Percentiles rank a stretch among this genome's conserved stretches.
phyloP scores from a whole-genome alignment of 352 stramenopile genomes.

The Peronospora destructor region DNA sequence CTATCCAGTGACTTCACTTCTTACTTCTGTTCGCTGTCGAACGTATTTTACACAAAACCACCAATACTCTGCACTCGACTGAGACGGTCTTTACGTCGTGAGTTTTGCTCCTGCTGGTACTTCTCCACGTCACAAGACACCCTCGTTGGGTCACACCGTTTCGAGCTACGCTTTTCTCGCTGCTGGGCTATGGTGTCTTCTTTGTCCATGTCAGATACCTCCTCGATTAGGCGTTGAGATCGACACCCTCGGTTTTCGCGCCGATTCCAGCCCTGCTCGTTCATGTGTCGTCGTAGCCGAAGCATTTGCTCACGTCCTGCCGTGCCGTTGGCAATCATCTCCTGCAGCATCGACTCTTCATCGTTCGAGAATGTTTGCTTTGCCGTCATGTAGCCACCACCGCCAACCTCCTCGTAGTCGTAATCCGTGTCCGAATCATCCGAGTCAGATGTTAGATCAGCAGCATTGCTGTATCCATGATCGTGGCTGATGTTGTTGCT shows the following conservation, averaged over 20 bases:
- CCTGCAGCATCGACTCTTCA: slow-evolving; percentile 63
- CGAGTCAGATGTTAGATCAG: slow-evolving; percentile 35
- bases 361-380: slow-evolving; percentile 62
- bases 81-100: slow-evolving; percentile 43
- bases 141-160: slow-evolving; percentile 25
- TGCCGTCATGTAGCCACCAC: slow-evolving; percentile 47
- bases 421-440: slow-evolving; percentile 60
- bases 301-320: slow-evolving; percentile 63
- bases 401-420: slow-evolving; percentile 37
- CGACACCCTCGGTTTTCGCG: slow-evolving; percentile 33
- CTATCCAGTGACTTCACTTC: slow-evolving; percentile 9
- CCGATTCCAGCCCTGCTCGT: slow-evolving; percentile 57
- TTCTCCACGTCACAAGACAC: slow-evolving; percentile 35
- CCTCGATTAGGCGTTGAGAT: slow-evolving; percentile 27
- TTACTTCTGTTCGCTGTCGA: slow-evolving; percentile 12
- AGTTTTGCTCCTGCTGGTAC: slow-evolving; percentile 52
- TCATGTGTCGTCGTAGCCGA: slow-evolving; percentile 51
- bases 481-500: slow-evolving; percentile 14
- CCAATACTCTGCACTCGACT: slow-evolving; percentile 38
- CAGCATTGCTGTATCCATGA: slow-evolving; percentile 14
- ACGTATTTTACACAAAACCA: slow-evolving; percentile 49
- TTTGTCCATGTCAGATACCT: slow-evolving; percentile 42
- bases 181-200: slow-evolving; percentile 23
- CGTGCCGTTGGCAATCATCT: slow-evolving; percentile 77
- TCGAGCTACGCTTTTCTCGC: slow-evolving; percentile 25